Conservation (phyloP, 2,329 filamentous ascomycete genomes). For the Epicoccum sorghinum region DNA sequence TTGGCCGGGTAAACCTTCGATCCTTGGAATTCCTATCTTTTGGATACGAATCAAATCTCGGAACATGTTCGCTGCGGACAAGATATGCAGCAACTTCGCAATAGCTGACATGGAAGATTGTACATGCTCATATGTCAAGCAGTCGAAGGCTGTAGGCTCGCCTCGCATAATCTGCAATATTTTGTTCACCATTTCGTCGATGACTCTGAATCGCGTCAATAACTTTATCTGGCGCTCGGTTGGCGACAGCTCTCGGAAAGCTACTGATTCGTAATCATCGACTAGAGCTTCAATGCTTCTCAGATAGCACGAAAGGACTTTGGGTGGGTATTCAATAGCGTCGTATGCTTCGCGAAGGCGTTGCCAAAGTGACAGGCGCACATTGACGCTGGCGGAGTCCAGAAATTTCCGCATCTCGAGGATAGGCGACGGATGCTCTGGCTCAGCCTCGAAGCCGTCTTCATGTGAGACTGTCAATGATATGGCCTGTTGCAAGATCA, state of each 20-base stretch:
- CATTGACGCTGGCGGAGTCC: slow-evolving; percentile 76
- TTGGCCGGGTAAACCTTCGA: slow-evolving; percentile 56
- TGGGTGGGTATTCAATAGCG: slow-evolving; percentile 82
- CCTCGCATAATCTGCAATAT: slow-evolving; percentile 70
- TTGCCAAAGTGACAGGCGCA: slow-evolving; percentile 88
- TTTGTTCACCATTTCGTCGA: slow-evolving; percentile 77
- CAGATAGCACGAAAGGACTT: slow-evolving; percentile 85
- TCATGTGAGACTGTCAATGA: slow-evolving; percentile 19
- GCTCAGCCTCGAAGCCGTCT: slow-evolving; percentile 8
- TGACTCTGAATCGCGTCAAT: slow-evolving; percentile 76
- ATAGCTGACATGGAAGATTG: slow-evolving; percentile 74
- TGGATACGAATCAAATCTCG: slow-evolving; percentile 87
- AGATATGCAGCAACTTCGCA: slow-evolving; percentile 71
- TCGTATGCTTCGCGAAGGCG: slow-evolving; percentile 88
- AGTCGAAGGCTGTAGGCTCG: slow-evolving; percentile 75
- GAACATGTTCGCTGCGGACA: slow-evolving; percentile 80
- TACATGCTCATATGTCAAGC: slow-evolving; percentile 80
- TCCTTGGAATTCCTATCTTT: slow-evolving; percentile 66
- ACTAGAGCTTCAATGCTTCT: slow-evolving; percentile 85
- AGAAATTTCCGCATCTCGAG: slow-evolving; percentile 87
- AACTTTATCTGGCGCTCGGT: slow-evolving; percentile 73
- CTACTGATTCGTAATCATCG: slow-evolving; percentile 67
- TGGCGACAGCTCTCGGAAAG: slow-evolving; percentile 60
- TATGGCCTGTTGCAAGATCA: slow-evolving; percentile 12
- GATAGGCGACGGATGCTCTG: slow-evolving; percentile 48